Evolutionary conservation across 805 yeast genomes (phyloP), one percentile per base, ranked within the genome.

Genomic region (Candida ulmi): DNA sequence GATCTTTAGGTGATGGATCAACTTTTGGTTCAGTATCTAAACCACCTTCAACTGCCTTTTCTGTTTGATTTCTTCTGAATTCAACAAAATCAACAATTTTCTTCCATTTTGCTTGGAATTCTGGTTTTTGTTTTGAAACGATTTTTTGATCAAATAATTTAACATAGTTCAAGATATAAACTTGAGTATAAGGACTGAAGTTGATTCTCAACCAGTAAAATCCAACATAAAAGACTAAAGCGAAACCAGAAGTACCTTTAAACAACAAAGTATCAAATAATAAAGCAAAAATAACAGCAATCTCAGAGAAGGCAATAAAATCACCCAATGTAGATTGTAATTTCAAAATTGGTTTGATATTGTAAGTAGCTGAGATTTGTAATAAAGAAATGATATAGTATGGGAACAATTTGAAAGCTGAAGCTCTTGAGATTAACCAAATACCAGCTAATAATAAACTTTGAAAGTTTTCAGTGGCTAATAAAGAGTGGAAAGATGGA

Each of bases 381-480:
- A 84, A 62, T 18, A 74, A 44, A 16, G 90, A 70, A 36, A 81
- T 65, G 33, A 78, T 49, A 48, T 68, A 62, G 54, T 66, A 80
- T 18, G 93, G 91, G 13, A 78, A 43, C 33, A 84, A 49, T 55
- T 83, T 83, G 63, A 79, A 81, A 5, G 76, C 61, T 1, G 88
- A 80, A 44, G 72, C 69, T 61, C 84, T 76, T 30, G 82, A 75
- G 40, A 81, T 58, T 35, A 76, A 54, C 91, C 91, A 84, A 16
- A 77, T 61, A 3, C 57, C 21, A 1, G 80, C 74, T 40, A 83
- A 60, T 3, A 74, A 45, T 39, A 79, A 62, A 53, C 74, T 76
- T 60, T 87, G 96, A 67, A 83, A 83, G 57, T 85, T 84, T 48
- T 78, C 87, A 18, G 87, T 76, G 9, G 88, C 79, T 39, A 86